A percentile compares a stretch with the other conserved stretches of the same genome.
These are phyloP conservation scores for Dactylonectria macrodidyma DNA, from an alignment of 2,329 filamentous ascomycete species.

Conservation along the genomic window DNA sequence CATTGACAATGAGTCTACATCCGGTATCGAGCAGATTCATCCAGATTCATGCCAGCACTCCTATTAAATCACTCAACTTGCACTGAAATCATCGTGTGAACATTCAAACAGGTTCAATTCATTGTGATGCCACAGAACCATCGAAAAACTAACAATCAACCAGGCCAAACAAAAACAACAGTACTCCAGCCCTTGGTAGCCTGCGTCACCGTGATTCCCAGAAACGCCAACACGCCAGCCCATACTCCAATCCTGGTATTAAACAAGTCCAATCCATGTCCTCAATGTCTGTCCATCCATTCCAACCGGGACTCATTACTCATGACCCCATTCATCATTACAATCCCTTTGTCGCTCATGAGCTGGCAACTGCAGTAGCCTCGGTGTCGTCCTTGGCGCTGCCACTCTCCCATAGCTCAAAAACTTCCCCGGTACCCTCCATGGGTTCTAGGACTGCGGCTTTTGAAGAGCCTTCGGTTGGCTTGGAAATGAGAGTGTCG, in stretches of 20 bases:
- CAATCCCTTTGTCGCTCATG: constrained; percentile 37
- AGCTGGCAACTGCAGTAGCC: constrained; percentile 37
- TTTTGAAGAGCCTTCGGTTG: constrained; percentile 55
- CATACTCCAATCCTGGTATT: constrained; percentile 29
- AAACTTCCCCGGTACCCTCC: constrained; percentile 71
- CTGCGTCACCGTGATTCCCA: constrained; percentile 43
- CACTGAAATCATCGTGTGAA: neutral
- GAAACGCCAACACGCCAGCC: constrained; percentile 28
- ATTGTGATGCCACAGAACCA: constrained; percentile 10
- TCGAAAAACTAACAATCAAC: constrained; percentile 23
- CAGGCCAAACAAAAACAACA: constrained; percentile 37
- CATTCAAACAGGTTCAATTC: constrained; percentile 7
- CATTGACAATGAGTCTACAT: neutral
- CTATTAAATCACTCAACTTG: neutral
- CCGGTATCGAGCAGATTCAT: neutral
- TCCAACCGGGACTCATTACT: constrained; percentile 19
- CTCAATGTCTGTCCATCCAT: constrained; percentile 9
- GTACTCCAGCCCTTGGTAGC: constrained; percentile 50
- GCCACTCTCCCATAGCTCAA: constrained; percentile 80
- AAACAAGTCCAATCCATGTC: constrained; percentile 8
- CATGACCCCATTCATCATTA: constrained; percentile 29
- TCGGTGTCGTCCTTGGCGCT: constrained; percentile 73
- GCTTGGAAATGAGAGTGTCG: constrained; percentile 56
- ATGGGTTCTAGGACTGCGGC: constrained; percentile 68
- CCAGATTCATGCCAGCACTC: neutral